These are phyloP conservation scores for Mortierella sp. DNA, from an alignment of 371 early-diverging fungal species.

Conservation along the genomic window DNA sequence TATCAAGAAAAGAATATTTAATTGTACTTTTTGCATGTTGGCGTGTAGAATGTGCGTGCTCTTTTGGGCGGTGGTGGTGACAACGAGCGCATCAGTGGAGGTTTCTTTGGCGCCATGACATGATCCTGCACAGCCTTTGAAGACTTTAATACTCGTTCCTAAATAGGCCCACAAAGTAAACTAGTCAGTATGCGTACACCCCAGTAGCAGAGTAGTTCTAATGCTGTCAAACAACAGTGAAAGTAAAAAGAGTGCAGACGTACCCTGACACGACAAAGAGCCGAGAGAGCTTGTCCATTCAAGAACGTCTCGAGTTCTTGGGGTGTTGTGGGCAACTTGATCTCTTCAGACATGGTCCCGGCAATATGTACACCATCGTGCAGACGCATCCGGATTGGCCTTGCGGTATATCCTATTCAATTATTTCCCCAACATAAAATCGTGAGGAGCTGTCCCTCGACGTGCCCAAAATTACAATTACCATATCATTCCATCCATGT, in stretches of 20 bases:
- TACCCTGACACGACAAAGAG: conserved; percentile 5
- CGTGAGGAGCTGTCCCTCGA: neutral
- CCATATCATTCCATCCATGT: neutral
- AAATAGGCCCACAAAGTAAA: neutral
- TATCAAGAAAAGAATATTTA: too few relatives aligned
- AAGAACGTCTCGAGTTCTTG: conserved; percentile 9
- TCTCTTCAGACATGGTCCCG: conserved; percentile 10
- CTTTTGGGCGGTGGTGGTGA: conserved; percentile 11
- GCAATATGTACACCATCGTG: conserved; percentile 2
- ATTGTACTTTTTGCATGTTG: neutral
- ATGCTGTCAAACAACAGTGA: neutral
- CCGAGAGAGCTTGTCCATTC: conserved; percentile 9
- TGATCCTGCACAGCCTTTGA: conserved; percentile 7
- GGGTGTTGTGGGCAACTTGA: conserved; percentile 3
- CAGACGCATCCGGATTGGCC: conserved; percentile 7
- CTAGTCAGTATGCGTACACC: neutral
- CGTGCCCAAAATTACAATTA: neutral
- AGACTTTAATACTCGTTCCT: conserved; percentile 7
- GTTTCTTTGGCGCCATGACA: conserved; percentile 12
- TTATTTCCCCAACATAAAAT: neutral
- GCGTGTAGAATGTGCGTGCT: conserved; percentile 14
- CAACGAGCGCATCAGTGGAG: conserved; percentile 9
- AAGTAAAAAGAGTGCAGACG: neutral
- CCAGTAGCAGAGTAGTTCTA: conserved; percentile 2
- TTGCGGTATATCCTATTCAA: conserved; percentile 10